A percentile compares a stretch with the other conserved stretches of the same genome.
phyloP scores from a whole-genome alignment of 2,329 filamentous ascomycete species.

The Metarhizium brunneum region DNA sequence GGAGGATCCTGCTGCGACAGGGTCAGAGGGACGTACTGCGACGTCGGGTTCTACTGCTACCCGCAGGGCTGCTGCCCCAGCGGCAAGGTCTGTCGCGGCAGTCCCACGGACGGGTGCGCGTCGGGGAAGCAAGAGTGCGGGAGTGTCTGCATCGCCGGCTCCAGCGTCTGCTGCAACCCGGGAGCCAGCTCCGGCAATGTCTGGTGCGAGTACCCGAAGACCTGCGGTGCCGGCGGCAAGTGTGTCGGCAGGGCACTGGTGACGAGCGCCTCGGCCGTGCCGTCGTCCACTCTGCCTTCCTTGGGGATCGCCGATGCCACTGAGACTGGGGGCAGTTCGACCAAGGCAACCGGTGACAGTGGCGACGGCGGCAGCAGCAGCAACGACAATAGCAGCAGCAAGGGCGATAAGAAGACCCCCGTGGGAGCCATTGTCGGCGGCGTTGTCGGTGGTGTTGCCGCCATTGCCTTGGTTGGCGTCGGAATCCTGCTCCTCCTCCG shows the following conservation, averaged over 20 bases:
- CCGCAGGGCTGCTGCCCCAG: not conserved
- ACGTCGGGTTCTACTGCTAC: not conserved
- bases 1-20: not conserved
- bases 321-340: not conserved
- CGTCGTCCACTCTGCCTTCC: not conserved
- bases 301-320: not conserved
- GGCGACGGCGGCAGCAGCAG: not conserved
- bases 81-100: not conserved
- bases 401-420: not conserved
- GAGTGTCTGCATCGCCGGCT: not conserved
- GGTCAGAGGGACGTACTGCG: not conserved
- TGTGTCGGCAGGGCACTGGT: not conserved
- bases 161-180: not conserved
- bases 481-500: constrained; percentile 1
- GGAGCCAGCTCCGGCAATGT: not conserved
- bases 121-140: not conserved
- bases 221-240: not conserved
- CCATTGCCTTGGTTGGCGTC: not conserved
- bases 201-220: not conserved
- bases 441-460: not conserved
- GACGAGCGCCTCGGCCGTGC: not conserved
- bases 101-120: not conserved
- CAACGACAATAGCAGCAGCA: not conserved
- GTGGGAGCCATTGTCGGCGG: constrained; percentile 1
- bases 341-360: not conserved